phyloP scores from a whole-genome alignment of 768 basidiomycete species.

The Boletus sp. region DNA sequence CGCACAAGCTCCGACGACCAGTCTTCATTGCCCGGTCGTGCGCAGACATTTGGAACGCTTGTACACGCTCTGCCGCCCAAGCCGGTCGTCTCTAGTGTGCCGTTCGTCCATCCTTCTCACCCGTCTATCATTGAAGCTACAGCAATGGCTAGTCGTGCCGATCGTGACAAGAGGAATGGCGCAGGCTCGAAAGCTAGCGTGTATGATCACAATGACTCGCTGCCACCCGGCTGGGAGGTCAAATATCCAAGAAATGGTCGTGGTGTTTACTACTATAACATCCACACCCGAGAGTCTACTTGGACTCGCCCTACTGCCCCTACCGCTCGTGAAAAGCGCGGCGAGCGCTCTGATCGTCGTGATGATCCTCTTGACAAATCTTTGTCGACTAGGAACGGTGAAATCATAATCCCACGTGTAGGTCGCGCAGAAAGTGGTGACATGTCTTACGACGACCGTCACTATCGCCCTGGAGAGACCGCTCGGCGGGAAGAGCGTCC shows the following conservation, averaged over 20 bases:
- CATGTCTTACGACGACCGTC: conserved; percentile 59
- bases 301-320: conserved; percentile 52
- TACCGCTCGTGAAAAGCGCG: conserved; percentile 22
- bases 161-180: conserved; percentile 44
- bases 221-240: conserved; percentile 62
- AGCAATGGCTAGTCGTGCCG: conserved; percentile 49
- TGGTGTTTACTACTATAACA: conserved; percentile 57
- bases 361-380: conserved; percentile 28
- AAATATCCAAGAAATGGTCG: conserved; percentile 48
- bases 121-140: conserved; percentile 59
- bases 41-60: conserved; percentile 37
- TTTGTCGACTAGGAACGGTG: conserved; percentile 23
- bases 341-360: conserved; percentile 23
- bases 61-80: conserved; percentile 71
- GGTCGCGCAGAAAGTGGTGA: conserved; percentile 26
- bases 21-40: conserved; percentile 23
- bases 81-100: conserved; percentile 49
- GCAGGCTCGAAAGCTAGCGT: conserved; percentile 21
- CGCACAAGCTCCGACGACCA: conserved; percentile 17
- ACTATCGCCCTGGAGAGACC: conserved; percentile 53
- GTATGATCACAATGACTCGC: conserved; percentile 31
- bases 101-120: conserved; percentile 53
- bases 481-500: conserved; percentile 29
- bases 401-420: conserved; percentile 23
- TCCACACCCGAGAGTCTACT: conserved; percentile 50